Evolutionary conservation across 306 rosid genomes (phyloP).

Genomic region (Begonia masoniana): DNA sequence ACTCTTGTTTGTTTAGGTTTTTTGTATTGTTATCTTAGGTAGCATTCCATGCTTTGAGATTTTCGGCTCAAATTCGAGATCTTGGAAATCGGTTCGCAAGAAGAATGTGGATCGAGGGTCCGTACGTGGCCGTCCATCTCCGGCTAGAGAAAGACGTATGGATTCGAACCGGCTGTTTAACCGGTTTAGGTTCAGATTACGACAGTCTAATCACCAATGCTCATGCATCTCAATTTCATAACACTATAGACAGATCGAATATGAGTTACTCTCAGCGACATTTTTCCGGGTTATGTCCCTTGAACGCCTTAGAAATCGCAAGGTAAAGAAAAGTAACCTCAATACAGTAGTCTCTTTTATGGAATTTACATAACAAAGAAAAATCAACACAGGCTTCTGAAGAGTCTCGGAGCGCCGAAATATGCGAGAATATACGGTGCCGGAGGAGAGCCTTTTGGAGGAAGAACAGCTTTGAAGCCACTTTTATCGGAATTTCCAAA

Average conservation of each 20-base stretch:
- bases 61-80: constrained; percentile 31
- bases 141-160: constrained; percentile 49
- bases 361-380: not conserved
- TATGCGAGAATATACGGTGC: constrained; percentile 28
- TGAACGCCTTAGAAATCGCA: constrained; percentile 39
- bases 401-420: constrained; percentile 40
- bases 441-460: constrained; percentile 49
- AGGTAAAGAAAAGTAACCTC: constrained; percentile 17
- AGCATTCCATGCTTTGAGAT: constrained; percentile 43
- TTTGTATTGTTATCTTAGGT: constrained; percentile 18
- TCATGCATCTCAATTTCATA: constrained; percentile 29
- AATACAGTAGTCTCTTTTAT: not conserved
- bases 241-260: constrained; percentile 30
- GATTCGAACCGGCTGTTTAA: constrained; percentile 48
- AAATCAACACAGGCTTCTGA: constrained; percentile 25
- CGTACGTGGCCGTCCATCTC: constrained; percentile 42
- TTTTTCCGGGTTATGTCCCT: constrained; percentile 38
- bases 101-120: constrained; percentile 60
- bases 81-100: constrained; percentile 30
- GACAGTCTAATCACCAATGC: constrained; percentile 20
- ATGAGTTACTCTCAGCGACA: constrained; percentile 23
- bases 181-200: constrained; percentile 34
- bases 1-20: constrained; percentile 1
- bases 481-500: constrained; percentile 36
- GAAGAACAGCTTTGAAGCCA: constrained; percentile 28